Evolutionary conservation across 208 protist species (phyloP).

Genomic region (Leishmania guyanensis): DNA sequence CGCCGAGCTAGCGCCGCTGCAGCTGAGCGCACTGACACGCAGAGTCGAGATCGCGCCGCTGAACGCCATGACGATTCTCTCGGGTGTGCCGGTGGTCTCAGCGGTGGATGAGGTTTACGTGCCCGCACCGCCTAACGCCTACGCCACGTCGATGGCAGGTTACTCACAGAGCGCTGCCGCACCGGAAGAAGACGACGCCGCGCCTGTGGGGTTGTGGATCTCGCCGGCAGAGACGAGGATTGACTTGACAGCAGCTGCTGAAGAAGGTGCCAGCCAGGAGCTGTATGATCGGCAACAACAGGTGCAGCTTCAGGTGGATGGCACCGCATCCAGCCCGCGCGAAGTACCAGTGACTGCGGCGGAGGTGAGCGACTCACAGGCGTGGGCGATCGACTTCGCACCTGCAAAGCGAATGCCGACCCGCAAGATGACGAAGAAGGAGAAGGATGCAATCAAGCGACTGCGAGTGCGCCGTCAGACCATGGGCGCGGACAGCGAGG

Average conservation of each 20-base stretch:
- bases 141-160: background rate
- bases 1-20: background rate
- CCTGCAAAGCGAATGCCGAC: constrained; percentile 33
- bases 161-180: background rate
- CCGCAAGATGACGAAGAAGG: constrained; percentile 71
- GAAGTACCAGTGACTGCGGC: background rate
- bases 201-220: background rate
- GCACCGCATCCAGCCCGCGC: background rate
- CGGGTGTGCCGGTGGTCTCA: background rate
- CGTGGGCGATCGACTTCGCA: constrained; percentile 79
- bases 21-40: background rate
- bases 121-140: background rate
- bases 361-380: constrained; percentile 29
- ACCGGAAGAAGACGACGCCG: background rate
- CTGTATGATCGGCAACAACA: too few species aligned
- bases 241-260: background rate
- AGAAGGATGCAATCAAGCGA: constrained; percentile 58
- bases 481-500: constrained; percentile 45
- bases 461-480: constrained; percentile 30
- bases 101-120: background rate
- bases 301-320: background rate
- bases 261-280: background rate
- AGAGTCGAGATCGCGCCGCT: background rate
- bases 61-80: background rate
- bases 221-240: background rate